Evolutionary conservation across 371 early-diverging fungal genomes (phyloP), one percentile per base, ranked within the genome.

Genomic region (Zopfochytrium polystomum): DNA sequence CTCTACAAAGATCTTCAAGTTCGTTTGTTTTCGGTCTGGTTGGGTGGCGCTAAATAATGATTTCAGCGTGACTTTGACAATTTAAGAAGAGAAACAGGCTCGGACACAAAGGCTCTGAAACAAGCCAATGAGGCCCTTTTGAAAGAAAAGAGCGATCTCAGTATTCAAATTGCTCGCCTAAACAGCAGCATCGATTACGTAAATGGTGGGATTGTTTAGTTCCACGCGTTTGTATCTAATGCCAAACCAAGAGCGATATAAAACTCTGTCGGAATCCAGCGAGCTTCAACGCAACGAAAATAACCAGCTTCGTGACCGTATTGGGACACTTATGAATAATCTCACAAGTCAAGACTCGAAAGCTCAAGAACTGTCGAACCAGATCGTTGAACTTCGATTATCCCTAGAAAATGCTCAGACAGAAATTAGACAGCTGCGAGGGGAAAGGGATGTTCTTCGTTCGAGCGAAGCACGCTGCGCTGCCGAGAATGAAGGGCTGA

Each of bases 21-120:
- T 6, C 7, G 23, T 22, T 9, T 23, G n/a, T 38, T n/a, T n/a
- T 11, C 9, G 9, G n/a, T 52, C 22, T 22, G 11, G 13, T 13
- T 26, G 6, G 32, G n/a, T n/a, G n/a, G n/a, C n/a, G n/a, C n/a
- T n/a, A n/a, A n/a, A n/a, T n/a, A n/a, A n/a, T n/a, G n/a, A n/a
- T 65, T 76, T 27, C 81, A 81, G 63, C 66, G 65, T 48, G 78
- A 83, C 15, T 85, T 80, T 62, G 83, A 85, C 42, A 62, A 71
- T 2, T 86, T 82, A 66, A 73, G 81, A 34, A 72, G 57, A 32
- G 87, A 88, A 67, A 72, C 80, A 7, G 76, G 75, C 22, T 60
- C 66, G n/a, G 82, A 84, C 47, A 76, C 67, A 26, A 65, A 72
- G 33, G 61, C 66, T 47, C 67, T 86, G 26, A 80, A 80, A 62